Base-by-base conservation (phyloP, 164 flowering plant genomes). In the Vitis amurensis region DNA sequence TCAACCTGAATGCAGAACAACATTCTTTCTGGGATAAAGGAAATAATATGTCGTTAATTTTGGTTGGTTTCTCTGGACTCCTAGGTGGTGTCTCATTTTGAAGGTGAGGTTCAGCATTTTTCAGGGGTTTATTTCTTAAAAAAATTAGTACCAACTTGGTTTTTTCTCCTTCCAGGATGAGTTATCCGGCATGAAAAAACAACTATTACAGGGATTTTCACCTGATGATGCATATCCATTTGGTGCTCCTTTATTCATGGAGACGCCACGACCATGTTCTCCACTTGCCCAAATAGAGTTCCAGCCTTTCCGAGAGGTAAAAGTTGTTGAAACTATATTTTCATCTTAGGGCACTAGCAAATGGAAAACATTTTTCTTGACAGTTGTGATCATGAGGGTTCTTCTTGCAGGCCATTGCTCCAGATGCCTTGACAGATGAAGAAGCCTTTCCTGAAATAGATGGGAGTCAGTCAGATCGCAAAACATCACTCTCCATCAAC, bases 141-240 rank as follows among this genome's bases (percentile, higher is more conserved):
- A 37, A 6, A 37, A 37, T 37, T 37, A 37, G 8, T 23, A 31
- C 4, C 31, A 23, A 61, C 4, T 16, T 71, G 14, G 11, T 19
- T 16, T 13, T 68, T 69, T 50, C 23, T 44, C 75, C 59, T 44
- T 56, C 11, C 84, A 92, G 98, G 93, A 85, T 59, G 94, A 91
- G 64, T 71, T 80, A 55, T 80, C 72, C 14, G 71, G 73, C 59
- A 77, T 91, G 67, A 84, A 75, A 73, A 68, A 79, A 60, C 90
- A 91, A 77, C 82, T 93, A 63, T 52, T 77, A 47, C 74, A 86
- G 69, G 86, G 79, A 37, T 91, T 91, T 82, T 87, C 88, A 61
- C 94, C 91, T 37, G 97, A 93, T 76, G 97, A 93, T 79, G 84
- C 83, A 29, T 91, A 79, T 78, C 88, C 93, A 19, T 66, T 86